These are phyloP conservation scores for Candida sp. DNA, from an alignment of 1,139 yeast species.

Conservation along the genomic window DNA sequence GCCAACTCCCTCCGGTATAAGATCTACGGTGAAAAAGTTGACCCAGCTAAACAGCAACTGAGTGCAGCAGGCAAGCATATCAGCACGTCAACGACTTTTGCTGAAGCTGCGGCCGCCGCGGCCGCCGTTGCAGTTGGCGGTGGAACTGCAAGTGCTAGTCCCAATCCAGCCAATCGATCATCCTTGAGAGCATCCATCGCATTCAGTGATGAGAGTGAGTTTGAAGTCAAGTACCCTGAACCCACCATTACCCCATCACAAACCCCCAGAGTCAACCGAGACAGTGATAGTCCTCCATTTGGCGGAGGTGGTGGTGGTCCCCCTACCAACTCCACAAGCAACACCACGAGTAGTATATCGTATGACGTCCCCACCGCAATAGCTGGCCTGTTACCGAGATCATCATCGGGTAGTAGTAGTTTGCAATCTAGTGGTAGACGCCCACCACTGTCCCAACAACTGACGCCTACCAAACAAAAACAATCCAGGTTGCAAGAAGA, in stretches of 20 bases:
- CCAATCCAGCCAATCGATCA: slow-evolving; percentile 6
- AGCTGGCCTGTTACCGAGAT: slow-evolving; percentile 13
- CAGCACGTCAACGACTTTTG: slow-evolving; percentile 9
- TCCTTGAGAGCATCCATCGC: slow-evolving; percentile 11
- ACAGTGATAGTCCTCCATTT: slow-evolving; percentile 5
- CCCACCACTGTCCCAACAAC: background rate
- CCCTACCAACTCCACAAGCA: background rate
- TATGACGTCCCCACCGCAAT: slow-evolving; percentile 8
- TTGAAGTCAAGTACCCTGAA: slow-evolving; percentile 14
- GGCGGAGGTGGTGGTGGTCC: background rate
- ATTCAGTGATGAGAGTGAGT: slow-evolving; percentile 19
- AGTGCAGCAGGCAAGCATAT: slow-evolving; percentile 7
- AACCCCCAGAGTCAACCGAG: slow-evolving; percentile 10
- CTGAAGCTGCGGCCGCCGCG: background rate
- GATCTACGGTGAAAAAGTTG: slow-evolving; percentile 10
- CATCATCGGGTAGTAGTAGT: slow-evolving; percentile 4
- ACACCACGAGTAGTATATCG: slow-evolving; percentile 1
- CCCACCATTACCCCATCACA: slow-evolving; percentile 15
- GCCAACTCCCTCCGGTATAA: slow-evolving; percentile 7
- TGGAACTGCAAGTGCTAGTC: background rate
- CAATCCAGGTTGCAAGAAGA: slow-evolving; percentile 3
- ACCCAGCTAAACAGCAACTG: slow-evolving; percentile 6
- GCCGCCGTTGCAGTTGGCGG: background rate
- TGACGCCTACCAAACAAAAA: background rate
- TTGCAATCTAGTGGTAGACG: background rate